Evolutionary conservation across 2,329 filamentous ascomycete genomes (phyloP).

Genomic region (Domatiomyces catenatus): DNA sequence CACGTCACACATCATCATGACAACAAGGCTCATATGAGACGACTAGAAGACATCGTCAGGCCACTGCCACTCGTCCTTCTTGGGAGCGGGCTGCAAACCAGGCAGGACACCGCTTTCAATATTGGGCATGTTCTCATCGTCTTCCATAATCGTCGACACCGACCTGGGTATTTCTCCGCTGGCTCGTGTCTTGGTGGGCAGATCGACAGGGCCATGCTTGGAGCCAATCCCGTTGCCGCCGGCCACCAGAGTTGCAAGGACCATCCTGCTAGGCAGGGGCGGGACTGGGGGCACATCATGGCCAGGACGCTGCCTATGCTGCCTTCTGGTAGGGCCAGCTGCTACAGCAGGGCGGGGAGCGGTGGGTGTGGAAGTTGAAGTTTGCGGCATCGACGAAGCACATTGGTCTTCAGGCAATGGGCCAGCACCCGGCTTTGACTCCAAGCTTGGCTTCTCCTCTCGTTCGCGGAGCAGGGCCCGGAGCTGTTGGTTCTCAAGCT

Average conservation of each 20-base stretch:
- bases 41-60: conserved; percentile 16
- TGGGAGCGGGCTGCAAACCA: background rate
- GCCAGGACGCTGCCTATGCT: conserved; percentile 1
- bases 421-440: background rate
- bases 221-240: background rate
- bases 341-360: background rate
- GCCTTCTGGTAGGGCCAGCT: background rate
- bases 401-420: background rate
- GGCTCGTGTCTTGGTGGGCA: background rate
- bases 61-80: conserved; percentile 15
- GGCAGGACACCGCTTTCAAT: background rate
- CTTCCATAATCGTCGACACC: conserved; percentile 14
- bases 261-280: background rate
- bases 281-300: background rate
- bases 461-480: conserved; percentile 13
- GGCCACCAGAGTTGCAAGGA: background rate
- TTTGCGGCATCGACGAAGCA: background rate
- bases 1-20: background rate
- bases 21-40: background rate
- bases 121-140: conserved; percentile 6
- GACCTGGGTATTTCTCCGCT: conserved; percentile 7
- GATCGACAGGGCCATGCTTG: background rate
- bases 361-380: background rate
- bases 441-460: background rate
- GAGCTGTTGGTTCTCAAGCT: conserved; percentile 17